These are phyloP conservation scores for Cryptosporidium sp. DNA, from an alignment of 169 alveolate species.

Conservation along the genomic window DNA sequence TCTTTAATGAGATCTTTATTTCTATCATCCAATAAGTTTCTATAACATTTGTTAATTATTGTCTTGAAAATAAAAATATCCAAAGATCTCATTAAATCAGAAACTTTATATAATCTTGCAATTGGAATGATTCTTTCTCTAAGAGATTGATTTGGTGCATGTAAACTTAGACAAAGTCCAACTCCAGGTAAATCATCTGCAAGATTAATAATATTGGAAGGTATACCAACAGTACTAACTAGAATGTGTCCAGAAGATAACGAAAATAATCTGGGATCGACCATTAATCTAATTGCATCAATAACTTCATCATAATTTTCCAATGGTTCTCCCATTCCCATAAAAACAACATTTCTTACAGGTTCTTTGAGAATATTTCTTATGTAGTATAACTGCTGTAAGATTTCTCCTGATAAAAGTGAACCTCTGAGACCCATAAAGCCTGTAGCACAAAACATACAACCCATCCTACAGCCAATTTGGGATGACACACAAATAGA, in stretches of 20 bases:
- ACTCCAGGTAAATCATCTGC: conserved; percentile 80
- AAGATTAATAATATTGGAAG: conserved; percentile 60
- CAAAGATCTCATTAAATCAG: conserved; percentile 75
- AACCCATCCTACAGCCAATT: conserved; percentile 81
- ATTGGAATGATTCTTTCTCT: conserved; percentile 77
- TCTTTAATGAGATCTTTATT: conserved; percentile 14
- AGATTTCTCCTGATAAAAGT: conserved; percentile 78
- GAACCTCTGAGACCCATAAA: conserved; percentile 78
- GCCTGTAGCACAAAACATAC: conserved; percentile 81
- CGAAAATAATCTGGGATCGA: conserved; percentile 24
- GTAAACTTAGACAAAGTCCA: conserved; percentile 78
- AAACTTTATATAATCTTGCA: conserved; percentile 65
- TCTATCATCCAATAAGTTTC: conserved; percentile 34
- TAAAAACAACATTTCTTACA: conserved; percentile 79
- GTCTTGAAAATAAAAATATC: conserved; percentile 62
- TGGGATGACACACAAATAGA: conserved; percentile 79
- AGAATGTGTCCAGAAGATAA: conserved; percentile 74
- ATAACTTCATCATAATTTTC: conserved; percentile 80
- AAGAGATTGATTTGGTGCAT: conserved; percentile 78
- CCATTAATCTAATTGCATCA: conserved; percentile 67
- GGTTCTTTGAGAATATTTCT: conserved; percentile 40
- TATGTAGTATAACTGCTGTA: conserved; percentile 79
- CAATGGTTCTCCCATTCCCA: conserved; percentile 84
- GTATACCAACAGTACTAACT: conserved; percentile 80
- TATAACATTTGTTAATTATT: conserved; percentile 37